phyloP scores from a whole-genome alignment of 257 asterid genomes.

The Pogostemon cablin region DNA sequence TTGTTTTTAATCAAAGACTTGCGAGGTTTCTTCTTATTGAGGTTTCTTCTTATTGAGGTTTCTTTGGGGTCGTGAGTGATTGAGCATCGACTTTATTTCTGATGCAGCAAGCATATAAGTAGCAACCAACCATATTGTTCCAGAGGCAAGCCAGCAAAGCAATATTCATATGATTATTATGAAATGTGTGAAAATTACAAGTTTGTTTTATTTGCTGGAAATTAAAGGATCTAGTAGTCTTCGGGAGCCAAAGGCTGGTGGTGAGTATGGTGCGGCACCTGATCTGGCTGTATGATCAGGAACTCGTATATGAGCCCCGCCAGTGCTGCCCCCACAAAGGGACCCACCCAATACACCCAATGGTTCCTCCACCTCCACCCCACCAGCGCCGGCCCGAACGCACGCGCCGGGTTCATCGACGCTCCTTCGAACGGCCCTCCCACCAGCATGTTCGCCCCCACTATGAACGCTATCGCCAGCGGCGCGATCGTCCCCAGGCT shows the following conservation, averaged over 20 bases:
- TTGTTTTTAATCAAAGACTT: too few species aligned
- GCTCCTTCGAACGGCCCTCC: constrained; percentile 96
- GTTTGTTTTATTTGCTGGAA: too few species aligned
- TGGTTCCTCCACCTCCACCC: constrained; percentile 97
- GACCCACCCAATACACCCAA: constrained; percentile 98
- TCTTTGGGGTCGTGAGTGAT: constrained; percentile 23
- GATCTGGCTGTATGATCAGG: constrained; percentile 55
- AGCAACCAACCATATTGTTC: too few species aligned
- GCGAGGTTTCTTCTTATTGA: constrained; percentile 25
- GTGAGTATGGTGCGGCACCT: constrained; percentile 47
- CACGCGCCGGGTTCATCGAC: constrained; percentile 91
- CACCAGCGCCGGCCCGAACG: constrained; percentile 87
- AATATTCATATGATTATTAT: too few species aligned
- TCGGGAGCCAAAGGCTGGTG: constrained; percentile 96
- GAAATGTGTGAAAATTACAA: too few species aligned
- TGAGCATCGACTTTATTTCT: not conserved
- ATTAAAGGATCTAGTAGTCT: constrained; percentile 56
- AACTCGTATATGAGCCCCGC: constrained; percentile 77
- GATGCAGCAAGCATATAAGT: not conserved
- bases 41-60: constrained; percentile 29
- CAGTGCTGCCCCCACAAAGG: constrained; percentile 76
- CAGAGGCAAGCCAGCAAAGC: too few species aligned
- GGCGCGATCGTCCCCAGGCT: constrained; percentile 82
- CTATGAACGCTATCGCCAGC: constrained; percentile 82
- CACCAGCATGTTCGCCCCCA: constrained; percentile 79